A percentile compares a stretch with the other conserved stretches of the same genome.
Evolutionary conservation across 1,284 basidiomycete species (phyloP).

Genomic region (Coniferiporia sulphurascens): DNA sequence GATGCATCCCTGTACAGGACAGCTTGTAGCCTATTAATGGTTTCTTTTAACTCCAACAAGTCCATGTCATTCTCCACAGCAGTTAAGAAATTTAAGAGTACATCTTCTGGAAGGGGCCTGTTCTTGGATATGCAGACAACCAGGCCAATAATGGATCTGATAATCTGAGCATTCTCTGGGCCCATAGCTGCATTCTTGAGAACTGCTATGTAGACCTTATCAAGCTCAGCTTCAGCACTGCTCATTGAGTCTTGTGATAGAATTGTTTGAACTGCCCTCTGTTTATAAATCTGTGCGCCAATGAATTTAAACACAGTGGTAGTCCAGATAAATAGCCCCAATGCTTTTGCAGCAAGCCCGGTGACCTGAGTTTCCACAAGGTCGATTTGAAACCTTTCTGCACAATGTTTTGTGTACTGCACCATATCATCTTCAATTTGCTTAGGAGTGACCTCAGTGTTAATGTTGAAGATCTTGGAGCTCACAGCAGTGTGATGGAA

Average conservation of each 20-base stretch:
- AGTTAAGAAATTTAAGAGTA: no score
- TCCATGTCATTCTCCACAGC: no score
- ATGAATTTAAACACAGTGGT: constrained; percentile 26
- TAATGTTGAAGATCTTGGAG: not conserved
- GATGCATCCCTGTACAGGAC: constrained; percentile 1
- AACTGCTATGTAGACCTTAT: not conserved
- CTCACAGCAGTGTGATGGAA: not conserved
- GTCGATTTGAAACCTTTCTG: no score
- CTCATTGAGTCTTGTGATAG: no score
- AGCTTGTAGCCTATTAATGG: not conserved
- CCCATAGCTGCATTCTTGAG: not conserved
- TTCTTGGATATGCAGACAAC: not conserved
- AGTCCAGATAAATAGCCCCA: constrained; percentile 27
- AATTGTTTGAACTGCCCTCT: not conserved
- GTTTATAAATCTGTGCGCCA: constrained; percentile 4
- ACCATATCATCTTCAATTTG: not conserved
- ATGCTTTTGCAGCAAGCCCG: constrained; percentile 22
- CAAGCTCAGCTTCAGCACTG: not conserved
- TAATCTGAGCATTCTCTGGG: not conserved
- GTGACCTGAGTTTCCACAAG: constrained; percentile 15
- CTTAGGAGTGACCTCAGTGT: no score
- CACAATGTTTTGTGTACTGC: not conserved
- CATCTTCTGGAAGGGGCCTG: not conserved
- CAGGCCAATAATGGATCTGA: not conserved
- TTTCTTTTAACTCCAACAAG: not conserved